Percentiles rank a stretch among this genome's conserved stretches.
These are phyloP conservation scores for Fusarium newnesense DNA, from an alignment of 2,329 filamentous ascomycete species.

Conservation along the genomic window DNA sequence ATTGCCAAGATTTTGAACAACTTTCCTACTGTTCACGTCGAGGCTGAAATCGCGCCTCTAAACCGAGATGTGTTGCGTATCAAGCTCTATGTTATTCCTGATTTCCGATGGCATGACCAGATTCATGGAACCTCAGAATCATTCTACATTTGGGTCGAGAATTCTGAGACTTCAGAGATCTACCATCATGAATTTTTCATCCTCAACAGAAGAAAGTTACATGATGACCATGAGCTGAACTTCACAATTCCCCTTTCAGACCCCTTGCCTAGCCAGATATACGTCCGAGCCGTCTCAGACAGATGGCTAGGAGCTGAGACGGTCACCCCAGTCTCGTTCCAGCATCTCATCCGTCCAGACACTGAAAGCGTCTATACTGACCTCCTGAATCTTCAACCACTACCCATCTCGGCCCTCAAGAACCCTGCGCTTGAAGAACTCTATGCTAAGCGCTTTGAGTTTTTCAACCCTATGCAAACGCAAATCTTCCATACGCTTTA, in stretches of 20 bases:
- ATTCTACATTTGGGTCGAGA: conserved; percentile 99
- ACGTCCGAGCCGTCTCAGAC: conserved; percentile 93
- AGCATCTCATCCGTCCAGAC: conserved; percentile 96
- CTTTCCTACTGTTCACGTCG: conserved; percentile 90
- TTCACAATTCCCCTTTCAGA: conserved; percentile 97
- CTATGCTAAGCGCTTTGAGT: conserved; percentile 89
- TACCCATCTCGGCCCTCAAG: conserved; percentile 87
- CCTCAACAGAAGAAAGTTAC: conserved; percentile 85
- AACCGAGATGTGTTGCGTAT: conserved; percentile 96
- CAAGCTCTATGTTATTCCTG: conserved; percentile 83
- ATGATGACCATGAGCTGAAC: conserved; percentile 97
- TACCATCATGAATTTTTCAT: conserved; percentile 99
- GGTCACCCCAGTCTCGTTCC: conserved; percentile 93
- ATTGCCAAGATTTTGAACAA: conserved; percentile 85
- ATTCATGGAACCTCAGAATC: conserved; percentile 95
- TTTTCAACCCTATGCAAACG: conserved; percentile 99
- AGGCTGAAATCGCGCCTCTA: conserved; percentile 93
- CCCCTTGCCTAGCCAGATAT: conserved; percentile 93
- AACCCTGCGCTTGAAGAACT: conserved; percentile 89
- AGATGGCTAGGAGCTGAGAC: conserved; percentile 97
- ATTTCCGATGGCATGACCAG: conserved; percentile 94
- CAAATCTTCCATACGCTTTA: conserved; percentile 98
- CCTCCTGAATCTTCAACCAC: conserved; percentile 87
- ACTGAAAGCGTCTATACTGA: conserved; percentile 98
- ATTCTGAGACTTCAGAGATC: conserved; percentile 96